Base-by-base conservation (phyloP, 257 asterid species). In the Penstemon eatonii region DNA sequence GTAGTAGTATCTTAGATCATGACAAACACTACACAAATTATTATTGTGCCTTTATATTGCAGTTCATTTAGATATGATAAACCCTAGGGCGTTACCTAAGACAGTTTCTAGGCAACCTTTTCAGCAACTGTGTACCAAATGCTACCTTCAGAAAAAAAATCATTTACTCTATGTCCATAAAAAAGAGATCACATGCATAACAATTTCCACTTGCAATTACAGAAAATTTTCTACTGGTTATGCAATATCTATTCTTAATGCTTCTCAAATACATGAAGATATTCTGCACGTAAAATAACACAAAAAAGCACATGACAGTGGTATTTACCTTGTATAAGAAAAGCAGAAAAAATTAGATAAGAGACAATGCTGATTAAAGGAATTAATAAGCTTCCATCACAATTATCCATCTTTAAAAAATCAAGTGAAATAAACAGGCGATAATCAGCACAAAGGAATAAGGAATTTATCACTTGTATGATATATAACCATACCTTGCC, bases 401-500 rank as follows among this genome's bases (percentile, higher is more conserved):
- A 61, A 15, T 4, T 25, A 41, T 7, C 8, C 1, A 18, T 61
- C 18, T 61, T 5, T 18, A 11, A 43, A 60, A 40, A 61, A 6
- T 61, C 19, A 43, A 43, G 8, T 5, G 54, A 61, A 18, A 61
- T 33, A 43, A 42, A 60, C 36, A 37, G 12, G 51, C 52, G 11
- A 43, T 12, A 61, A 44, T 18, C 66, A 15, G 66, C 15, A 57
- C 15, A 6, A 41, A 25, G 51, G 37, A 9, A 50, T 37, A n/a
- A 56, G 15, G 45, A 67, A 68, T 13, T 18, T 60, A 41, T 75
- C 77, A 54, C 80, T 68, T 62, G 18, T 15, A 15, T 15, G 18
- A 15, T 55, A 63, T 50, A 71, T 55, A 50, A 63, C 43, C 75
- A 75, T 78, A 93, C 99, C 96, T 93, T 93, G 63, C 99, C 99